These are phyloP conservation scores for Aspergillus phoenicis DNA, from an alignment of 2,329 filamentous ascomycete species.

Conservation along the genomic window DNA sequence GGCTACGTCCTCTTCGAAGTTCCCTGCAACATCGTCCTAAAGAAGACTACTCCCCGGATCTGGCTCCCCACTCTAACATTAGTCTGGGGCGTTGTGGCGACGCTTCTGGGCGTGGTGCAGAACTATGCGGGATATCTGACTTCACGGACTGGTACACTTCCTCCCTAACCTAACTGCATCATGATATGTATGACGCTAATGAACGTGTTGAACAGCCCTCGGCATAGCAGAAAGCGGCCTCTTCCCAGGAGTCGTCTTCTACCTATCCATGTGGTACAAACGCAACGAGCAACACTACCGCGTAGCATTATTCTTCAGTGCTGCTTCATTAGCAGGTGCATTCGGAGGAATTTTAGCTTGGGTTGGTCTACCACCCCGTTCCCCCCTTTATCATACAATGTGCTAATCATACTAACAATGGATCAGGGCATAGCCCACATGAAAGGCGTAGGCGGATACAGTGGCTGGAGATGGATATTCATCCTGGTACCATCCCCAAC, in stretches of 20 bases:
- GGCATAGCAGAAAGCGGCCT: constrained; percentile 57
- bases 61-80: constrained; percentile 49
- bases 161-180: too few species aligned
- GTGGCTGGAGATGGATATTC: constrained; percentile 67
- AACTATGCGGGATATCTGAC: constrained; percentile 53
- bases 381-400: too few species aligned
- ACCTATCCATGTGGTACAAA: constrained; percentile 66
- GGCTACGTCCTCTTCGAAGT: constrained; percentile 45
- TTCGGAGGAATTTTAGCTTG: constrained; percentile 64
- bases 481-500: constrained; percentile 48
- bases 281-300: constrained; percentile 61
- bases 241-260: constrained; percentile 59
- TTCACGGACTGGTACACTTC: constrained; percentile 43
- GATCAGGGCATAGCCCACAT: constrained; percentile 51
- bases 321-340: constrained; percentile 60
- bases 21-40: constrained; percentile 47
- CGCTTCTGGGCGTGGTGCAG: constrained; percentile 51
- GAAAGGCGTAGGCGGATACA: constrained; percentile 50
- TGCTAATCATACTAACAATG: not conserved
- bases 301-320: constrained; percentile 63
- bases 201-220: constrained; percentile 37
- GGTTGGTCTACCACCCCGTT: constrained; percentile 23
- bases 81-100: constrained; percentile 54
- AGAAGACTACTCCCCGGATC: constrained; percentile 40
- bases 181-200: not conserved